phyloP scores from a whole-genome alignment of 2,329 filamentous ascomycete genomes.

The Trichoderma guizhouense region DNA sequence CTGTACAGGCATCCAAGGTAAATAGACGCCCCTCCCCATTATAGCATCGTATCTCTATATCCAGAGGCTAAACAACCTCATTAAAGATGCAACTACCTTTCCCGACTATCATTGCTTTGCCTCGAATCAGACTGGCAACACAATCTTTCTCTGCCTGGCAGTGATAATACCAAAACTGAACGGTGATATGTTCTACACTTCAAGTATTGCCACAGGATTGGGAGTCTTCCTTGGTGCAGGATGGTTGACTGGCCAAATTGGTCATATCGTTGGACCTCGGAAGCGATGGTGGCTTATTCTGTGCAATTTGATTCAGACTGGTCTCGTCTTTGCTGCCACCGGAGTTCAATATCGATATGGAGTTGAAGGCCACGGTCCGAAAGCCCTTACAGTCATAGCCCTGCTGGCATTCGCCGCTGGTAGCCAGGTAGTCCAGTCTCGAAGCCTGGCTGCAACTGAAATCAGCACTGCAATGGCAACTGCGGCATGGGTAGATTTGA shows the following conservation, averaged over 20 bases:
- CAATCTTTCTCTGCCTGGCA: conserved; percentile 54
- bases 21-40: background rate
- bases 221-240: conserved; percentile 55
- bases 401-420: conserved; percentile 55
- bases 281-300: conserved; percentile 51
- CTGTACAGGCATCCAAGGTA: conserved; percentile 50
- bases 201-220: conserved; percentile 54
- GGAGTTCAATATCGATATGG: conserved; percentile 45
- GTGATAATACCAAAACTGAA: conserved; percentile 47
- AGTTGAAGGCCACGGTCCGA: conserved; percentile 32
- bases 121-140: conserved; percentile 65
- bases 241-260: conserved; percentile 54
- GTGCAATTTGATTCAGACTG: conserved; percentile 53
- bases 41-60: background rate
- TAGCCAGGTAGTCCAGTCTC: conserved; percentile 56
- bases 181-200: conserved; percentile 47
- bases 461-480: conserved; percentile 65
- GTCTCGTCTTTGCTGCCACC: conserved; percentile 51
- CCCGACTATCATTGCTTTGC: conserved; percentile 61
- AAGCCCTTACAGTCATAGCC: conserved; percentile 44
- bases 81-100: conserved; percentile 55
- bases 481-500: conserved; percentile 58
- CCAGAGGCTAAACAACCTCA: background rate
- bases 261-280: conserved; percentile 50
- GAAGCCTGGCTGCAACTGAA: conserved; percentile 54